Evolutionary conservation across 345 rosid genomes (phyloP).

Genomic region (Populus simonii): DNA sequence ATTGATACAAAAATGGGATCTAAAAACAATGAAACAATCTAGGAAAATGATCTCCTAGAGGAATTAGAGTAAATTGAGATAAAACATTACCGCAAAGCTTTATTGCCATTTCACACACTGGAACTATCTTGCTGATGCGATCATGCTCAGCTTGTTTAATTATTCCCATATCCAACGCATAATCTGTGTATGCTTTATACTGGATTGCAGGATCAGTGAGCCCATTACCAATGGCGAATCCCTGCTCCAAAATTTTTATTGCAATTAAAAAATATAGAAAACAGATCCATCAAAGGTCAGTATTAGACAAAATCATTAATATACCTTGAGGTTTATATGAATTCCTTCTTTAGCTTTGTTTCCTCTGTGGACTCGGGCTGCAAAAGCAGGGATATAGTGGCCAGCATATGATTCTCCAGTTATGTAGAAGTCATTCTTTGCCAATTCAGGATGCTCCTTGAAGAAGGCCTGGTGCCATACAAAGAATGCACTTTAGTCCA

Average conservation of each 20-base stretch:
- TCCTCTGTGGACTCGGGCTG: conserved; percentile 82
- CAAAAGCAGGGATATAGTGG: conserved; percentile 98
- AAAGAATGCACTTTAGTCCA: conserved; percentile 13
- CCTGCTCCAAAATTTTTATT: conserved; percentile 47
- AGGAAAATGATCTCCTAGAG: neutral
- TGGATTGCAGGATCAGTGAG: conserved; percentile 92
- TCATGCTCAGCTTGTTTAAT: conserved; percentile 52
- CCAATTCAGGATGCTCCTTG: conserved; percentile 76
- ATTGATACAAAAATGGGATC: neutral
- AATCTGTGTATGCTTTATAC: conserved; percentile 95
- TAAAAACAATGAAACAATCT: neutral
- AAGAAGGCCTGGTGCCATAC: conserved; percentile 68
- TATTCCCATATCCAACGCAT: conserved; percentile 83
- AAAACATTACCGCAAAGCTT: conserved; percentile 79
- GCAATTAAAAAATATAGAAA: conserved; percentile 10
- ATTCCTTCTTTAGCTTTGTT: conserved; percentile 90
- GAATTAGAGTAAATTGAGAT: conserved; percentile 1
- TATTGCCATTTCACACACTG: conserved; percentile 76
- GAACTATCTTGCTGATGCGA: conserved; percentile 72
- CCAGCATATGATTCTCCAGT: conserved; percentile 99
- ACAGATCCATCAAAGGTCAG: neutral
- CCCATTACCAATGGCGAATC: conserved; percentile 98
- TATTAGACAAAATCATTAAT: neutral
- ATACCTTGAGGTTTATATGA: conserved; percentile 84
- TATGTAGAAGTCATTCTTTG: conserved; percentile 77